Evolutionary conservation across 2,329 filamentous ascomycete genomes (phyloP).

Genomic region (Penicillium sp.): DNA sequence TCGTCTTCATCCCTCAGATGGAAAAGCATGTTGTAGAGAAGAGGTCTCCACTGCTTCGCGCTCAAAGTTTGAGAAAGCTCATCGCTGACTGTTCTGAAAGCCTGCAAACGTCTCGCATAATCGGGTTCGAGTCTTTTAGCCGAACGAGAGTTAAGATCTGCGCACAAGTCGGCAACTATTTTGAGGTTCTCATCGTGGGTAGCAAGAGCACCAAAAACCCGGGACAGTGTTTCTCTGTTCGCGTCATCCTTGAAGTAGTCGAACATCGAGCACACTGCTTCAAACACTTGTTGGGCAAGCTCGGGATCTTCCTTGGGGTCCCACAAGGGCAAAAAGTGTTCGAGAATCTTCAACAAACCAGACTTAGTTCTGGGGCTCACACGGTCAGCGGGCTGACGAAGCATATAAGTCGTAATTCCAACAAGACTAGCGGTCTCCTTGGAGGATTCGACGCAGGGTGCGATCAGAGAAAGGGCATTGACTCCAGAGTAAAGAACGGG

Average conservation of each 20-base stretch:
- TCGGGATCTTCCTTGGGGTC: slow-evolving; percentile 55
- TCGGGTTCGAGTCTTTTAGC: slow-evolving; percentile 74
- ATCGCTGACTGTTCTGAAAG: slow-evolving; percentile 71
- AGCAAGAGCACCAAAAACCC: slow-evolving; percentile 70
- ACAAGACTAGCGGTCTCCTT: slow-evolving; percentile 70
- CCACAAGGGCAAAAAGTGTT: slow-evolving; percentile 72
- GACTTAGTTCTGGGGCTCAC: slow-evolving; percentile 83
- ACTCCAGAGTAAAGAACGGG: slow-evolving; percentile 77
- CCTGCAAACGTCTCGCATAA: slow-evolving; percentile 75
- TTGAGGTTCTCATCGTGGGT: slow-evolving; percentile 59
- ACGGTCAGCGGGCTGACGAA: slow-evolving; percentile 78
- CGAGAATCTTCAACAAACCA: slow-evolving; percentile 72
- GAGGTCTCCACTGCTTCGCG: slow-evolving; percentile 75
- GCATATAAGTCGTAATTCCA: slow-evolving; percentile 73
- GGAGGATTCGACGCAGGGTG: slow-evolving; percentile 65
- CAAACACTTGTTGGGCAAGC: slow-evolving; percentile 65
- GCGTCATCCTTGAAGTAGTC: slow-evolving; percentile 82
- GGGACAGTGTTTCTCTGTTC: slow-evolving; percentile 71
- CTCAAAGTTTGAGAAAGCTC: slow-evolving; percentile 60
- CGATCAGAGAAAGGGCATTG: slow-evolving; percentile 72
- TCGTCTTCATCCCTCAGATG: slow-evolving; percentile 85
- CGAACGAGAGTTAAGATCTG: slow-evolving; percentile 77
- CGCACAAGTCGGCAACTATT: slow-evolving; percentile 67
- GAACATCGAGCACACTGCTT: slow-evolving; percentile 76
- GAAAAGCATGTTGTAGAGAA: slow-evolving; percentile 86